These are phyloP conservation scores for Besnoitia besnoiti DNA, from an alignment of 169 alveolate species.

Conservation along the genomic window DNA sequence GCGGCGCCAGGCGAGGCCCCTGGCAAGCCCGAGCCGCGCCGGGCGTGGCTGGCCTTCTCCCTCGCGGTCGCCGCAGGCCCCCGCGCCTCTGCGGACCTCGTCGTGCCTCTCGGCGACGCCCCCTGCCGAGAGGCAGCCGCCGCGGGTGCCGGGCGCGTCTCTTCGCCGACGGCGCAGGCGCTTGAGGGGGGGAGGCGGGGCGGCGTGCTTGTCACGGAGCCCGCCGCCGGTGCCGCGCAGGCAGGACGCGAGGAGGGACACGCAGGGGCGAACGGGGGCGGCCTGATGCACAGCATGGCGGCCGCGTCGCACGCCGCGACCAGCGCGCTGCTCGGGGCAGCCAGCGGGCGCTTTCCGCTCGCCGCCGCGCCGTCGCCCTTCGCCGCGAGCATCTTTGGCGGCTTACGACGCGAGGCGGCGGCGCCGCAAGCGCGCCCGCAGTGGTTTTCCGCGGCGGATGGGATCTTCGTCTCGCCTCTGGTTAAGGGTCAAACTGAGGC, in stretches of 20 bases:
- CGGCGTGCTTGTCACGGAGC: not conserved
- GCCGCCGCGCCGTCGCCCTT: not conserved
- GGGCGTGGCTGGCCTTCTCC: no score
- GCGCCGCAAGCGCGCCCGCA: not conserved
- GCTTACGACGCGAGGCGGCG: not conserved
- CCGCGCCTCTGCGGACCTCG: no score
- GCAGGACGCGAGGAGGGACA: not conserved
- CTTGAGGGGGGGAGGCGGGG: not conserved
- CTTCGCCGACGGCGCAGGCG: not conserved
- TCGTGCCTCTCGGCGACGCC: no score
- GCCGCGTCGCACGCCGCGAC: not conserved
- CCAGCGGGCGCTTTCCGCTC: not conserved
- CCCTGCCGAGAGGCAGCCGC: no score
- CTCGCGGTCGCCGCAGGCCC: no score
- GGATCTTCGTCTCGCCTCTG: not conserved
- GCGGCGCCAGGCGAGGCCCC: no score
- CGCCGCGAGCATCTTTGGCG: not conserved
- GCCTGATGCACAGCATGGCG: not conserved
- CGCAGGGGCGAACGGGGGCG: not conserved
- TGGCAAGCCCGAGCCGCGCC: no score
- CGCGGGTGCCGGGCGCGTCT: no score
- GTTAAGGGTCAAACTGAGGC: not conserved
- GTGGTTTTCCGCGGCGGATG: not conserved
- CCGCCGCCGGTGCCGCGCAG: not conserved
- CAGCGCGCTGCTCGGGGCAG: not conserved